phyloP scores from a whole-genome alignment of 1,284 basidiomycete species.

The Takashimella koratensis region DNA sequence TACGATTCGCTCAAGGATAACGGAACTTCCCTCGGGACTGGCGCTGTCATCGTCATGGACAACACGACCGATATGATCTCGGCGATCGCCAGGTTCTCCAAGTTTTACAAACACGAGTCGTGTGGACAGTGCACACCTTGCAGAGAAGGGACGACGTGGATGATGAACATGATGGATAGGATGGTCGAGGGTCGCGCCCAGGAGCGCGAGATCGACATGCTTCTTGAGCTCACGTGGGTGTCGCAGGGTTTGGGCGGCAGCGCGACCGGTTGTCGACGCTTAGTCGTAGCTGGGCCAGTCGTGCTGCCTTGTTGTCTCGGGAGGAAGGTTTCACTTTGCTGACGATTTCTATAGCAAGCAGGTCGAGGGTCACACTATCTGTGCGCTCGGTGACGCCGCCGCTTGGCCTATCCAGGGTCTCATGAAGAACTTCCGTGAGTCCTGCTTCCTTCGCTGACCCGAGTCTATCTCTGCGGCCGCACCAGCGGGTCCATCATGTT shows the following conservation, averaged over 20 bases:
- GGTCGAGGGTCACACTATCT: slow-evolving; percentile 93
- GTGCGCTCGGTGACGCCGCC: slow-evolving; percentile 93
- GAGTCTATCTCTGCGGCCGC: too few relatives aligned
- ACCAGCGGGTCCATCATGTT: too few relatives aligned
- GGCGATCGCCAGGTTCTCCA: slow-evolving; percentile 89
- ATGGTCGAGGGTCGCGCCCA: slow-evolving; percentile 77
- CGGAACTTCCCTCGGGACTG: slow-evolving; percentile 90
- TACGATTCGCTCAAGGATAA: slow-evolving; percentile 96
- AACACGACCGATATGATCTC: slow-evolving; percentile 90
- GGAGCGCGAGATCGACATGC: slow-evolving; percentile 93
- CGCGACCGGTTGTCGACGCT: slow-evolving; percentile 4
- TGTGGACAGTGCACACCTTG: slow-evolving; percentile 99
- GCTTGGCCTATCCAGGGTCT: slow-evolving; percentile 98
- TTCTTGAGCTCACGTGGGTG: slow-evolving; percentile 78
- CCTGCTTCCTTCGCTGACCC: too few relatives aligned
- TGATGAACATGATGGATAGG: slow-evolving; percentile 98
- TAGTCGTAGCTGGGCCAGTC: not conserved
- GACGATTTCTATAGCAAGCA: slow-evolving; percentile 65
- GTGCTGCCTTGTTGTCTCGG: not conserved
- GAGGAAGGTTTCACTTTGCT: slow-evolving; percentile 4
- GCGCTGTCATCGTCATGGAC: slow-evolving; percentile 98
- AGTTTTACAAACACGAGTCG: slow-evolving; percentile 98
- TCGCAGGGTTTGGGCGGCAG: not conserved
- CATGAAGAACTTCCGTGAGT: slow-evolving; percentile 85
- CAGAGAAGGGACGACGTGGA: slow-evolving; percentile 93